phyloP scores from a whole-genome alignment of 176 grass and related monocot species.

The Bonia amplexicaulis region DNA sequence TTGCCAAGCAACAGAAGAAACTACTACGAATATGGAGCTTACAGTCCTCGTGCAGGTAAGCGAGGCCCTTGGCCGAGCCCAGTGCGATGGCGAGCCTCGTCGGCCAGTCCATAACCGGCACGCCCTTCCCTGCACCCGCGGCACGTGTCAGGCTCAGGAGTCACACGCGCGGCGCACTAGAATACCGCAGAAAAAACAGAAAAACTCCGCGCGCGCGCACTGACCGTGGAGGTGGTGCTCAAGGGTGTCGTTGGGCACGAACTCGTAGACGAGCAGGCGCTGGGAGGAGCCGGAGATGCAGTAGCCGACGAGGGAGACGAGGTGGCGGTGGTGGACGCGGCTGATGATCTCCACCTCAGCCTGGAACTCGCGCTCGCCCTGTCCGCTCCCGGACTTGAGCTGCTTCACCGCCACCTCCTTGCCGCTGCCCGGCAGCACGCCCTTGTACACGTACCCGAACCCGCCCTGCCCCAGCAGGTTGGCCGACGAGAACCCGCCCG shows the following conservation, averaged over 20 bases:
- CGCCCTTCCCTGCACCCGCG: slow-evolving; percentile 42
- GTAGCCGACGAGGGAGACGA: slow-evolving; percentile 94
- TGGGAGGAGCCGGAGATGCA: slow-evolving; percentile 64
- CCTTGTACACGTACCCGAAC: slow-evolving; percentile 84
- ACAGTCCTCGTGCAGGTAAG: slow-evolving; percentile 99
- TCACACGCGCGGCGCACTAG: background rate
- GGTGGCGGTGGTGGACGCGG: slow-evolving; percentile 90
- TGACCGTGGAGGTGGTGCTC: slow-evolving; percentile 80
- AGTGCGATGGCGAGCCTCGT: slow-evolving; percentile 80
- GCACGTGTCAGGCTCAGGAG: background rate
- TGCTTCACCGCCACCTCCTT: slow-evolving; percentile 89
- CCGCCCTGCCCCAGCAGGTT: slow-evolving; percentile 89
- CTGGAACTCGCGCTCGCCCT: slow-evolving; percentile 98
- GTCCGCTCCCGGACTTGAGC: slow-evolving; percentile 90
- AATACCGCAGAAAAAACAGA: background rate
- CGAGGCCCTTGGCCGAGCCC: slow-evolving; percentile 87
- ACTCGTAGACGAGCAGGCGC: slow-evolving; percentile 90
- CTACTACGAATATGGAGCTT: background rate
- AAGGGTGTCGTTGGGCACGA: slow-evolving; percentile 73
- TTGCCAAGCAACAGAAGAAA: background rate
- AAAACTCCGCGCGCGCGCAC: background rate
- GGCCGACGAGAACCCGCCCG: slow-evolving; percentile 52
- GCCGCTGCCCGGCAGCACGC: slow-evolving; percentile 68
- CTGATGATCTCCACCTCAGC: slow-evolving; percentile 99
- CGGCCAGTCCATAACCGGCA: slow-evolving; percentile 67